Conservation (phyloP, 768 basidiomycete species). For the Cystobasidium tubakii region DNA sequence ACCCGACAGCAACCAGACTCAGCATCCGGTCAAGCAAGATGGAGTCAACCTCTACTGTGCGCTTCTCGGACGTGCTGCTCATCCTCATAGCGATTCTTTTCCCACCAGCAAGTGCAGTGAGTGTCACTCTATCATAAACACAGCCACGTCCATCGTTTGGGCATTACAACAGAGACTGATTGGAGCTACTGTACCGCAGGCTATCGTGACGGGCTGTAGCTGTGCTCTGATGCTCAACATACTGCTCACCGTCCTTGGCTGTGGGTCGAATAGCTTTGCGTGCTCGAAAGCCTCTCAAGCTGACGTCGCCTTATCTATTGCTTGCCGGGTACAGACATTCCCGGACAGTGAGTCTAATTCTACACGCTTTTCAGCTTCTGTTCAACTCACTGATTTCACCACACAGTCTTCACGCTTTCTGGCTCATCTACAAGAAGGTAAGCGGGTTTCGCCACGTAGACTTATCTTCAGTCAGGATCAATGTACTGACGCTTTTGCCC, state of each 20-base stretch:
- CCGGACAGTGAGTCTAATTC: slow-evolving; percentile 21
- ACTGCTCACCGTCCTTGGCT: slow-evolving; percentile 19
- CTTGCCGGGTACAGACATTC: slow-evolving; percentile 12
- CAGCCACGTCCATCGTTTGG: not conserved
- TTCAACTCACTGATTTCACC: slow-evolving; percentile 1
- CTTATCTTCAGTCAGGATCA: too few relatives aligned
- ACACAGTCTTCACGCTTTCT: slow-evolving; percentile 25
- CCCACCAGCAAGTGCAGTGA: slow-evolving; percentile 14
- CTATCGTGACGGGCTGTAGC: slow-evolving; percentile 23
- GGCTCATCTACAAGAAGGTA: slow-evolving; percentile 30
- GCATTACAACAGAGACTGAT: not conserved
- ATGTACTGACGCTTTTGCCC: not conserved
- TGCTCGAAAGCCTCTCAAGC: not conserved
- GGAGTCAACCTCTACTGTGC: not conserved
- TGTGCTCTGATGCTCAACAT: slow-evolving; percentile 17
- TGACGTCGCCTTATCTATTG: not conserved
- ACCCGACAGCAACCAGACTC: too few relatives aligned
- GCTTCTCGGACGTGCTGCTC: slow-evolving; percentile 8
- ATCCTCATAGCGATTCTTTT: slow-evolving; percentile 13
- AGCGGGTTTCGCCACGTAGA: not conserved
- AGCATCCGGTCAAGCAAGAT: not conserved
- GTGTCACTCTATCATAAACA: not conserved
- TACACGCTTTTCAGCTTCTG: not conserved
- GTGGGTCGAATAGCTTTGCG: not conserved
- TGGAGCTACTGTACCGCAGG: not conserved